Conservation (phyloP, 192 early-diverging fungal genomes). For the Umbelopsis ramanniana region DNA sequence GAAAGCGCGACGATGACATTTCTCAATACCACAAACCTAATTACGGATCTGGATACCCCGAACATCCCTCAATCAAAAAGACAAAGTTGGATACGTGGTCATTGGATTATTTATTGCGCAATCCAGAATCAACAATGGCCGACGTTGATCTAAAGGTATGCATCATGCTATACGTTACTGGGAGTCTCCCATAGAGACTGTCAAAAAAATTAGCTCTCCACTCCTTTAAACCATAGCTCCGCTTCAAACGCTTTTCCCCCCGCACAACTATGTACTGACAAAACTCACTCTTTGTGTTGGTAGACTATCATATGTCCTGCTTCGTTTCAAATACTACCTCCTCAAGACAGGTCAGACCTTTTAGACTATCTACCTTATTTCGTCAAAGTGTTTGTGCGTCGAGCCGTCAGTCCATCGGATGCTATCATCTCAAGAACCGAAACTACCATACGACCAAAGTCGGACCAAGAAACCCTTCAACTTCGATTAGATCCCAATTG, state of each 20-base stretch:
- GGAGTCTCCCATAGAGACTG: neutral
- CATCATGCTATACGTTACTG: neutral
- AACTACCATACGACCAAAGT: constrained; percentile 9
- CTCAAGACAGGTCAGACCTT: constrained; percentile 7
- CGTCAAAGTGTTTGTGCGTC: constrained; percentile 17
- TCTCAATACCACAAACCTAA: constrained; percentile 15
- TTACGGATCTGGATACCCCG: constrained; percentile 1
- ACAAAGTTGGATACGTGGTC: constrained; percentile 18
- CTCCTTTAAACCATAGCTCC: constrained; percentile 9
- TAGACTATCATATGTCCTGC: constrained; percentile 18
- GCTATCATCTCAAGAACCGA: constrained; percentile 5
- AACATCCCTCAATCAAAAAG: constrained; percentile 3
- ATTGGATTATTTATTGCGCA: constrained; percentile 21
- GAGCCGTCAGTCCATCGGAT: constrained; percentile 9
- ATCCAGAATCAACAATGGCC: constrained; percentile 8
- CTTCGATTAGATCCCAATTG: constrained; percentile 13
- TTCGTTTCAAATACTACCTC: constrained; percentile 1
- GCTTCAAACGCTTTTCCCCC: neutral
- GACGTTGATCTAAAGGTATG: constrained; percentile 7
- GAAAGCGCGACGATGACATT: constrained; percentile 20
- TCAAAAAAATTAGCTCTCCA: constrained; percentile 6
- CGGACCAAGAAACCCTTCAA: constrained; percentile 15
- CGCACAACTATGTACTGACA: neutral
- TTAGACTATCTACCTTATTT: constrained; percentile 15
- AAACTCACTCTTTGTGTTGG: neutral